phyloP scores from a whole-genome alignment of 257 asterid species.

The Solanum pinnatisectum region DNA sequence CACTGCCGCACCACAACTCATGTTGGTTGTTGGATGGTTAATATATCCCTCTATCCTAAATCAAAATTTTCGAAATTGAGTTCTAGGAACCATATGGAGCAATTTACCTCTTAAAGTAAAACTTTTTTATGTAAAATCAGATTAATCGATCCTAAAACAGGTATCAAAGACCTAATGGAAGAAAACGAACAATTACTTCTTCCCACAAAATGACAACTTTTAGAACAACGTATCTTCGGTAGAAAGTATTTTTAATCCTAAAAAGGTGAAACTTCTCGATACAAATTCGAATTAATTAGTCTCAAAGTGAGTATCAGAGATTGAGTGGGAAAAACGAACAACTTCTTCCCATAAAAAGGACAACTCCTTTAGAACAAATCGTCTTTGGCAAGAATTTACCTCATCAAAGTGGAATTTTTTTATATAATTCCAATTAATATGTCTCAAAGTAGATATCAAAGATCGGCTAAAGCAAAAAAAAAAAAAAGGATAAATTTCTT shows the following conservation, averaged over 20 bases:
- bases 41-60: not conserved
- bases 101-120: not conserved
- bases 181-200: not conserved
- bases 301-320: not conserved
- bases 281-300: not conserved
- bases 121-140: not conserved
- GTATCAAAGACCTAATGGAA: not conserved
- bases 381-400: not conserved
- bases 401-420: too few relatives aligned
- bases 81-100: too few relatives aligned
- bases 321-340: too few relatives aligned
- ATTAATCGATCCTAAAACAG: not conserved
- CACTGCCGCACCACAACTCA: too few relatives aligned
- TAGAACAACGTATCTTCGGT: not conserved
- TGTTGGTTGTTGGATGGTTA: not conserved
- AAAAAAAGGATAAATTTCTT: not conserved
- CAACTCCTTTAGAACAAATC: not conserved
- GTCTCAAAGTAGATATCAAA: not conserved
- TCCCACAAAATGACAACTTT: not conserved
- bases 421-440: not conserved
- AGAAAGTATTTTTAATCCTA: not conserved
- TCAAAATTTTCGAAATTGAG: not conserved
- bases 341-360: not conserved
- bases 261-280: not conserved
- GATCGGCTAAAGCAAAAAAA: not conserved